Evolutionary conservation across 176 grass and related monocot species (phyloP).

Genomic region (Oryza longistaminata): DNA sequence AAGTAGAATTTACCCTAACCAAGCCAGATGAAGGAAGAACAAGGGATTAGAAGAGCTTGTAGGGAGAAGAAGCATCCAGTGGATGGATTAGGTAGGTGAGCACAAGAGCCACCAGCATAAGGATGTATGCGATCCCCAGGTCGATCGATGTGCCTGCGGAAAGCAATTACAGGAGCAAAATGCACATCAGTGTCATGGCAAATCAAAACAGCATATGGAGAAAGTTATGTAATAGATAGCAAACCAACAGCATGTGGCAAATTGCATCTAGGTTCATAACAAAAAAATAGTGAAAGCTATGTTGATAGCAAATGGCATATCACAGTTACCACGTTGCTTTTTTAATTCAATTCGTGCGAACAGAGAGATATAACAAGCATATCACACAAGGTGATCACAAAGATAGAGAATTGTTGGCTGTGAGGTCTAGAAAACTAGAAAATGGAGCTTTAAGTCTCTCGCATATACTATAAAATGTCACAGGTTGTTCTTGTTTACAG

Average conservation of each 20-base stretch:
- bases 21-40: background rate
- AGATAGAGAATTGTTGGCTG: background rate
- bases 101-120: conserved; percentile 77
- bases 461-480: background rate
- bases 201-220: background rate
- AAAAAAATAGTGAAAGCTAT: background rate
- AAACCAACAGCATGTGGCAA: background rate
- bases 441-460: background rate
- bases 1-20: conserved; percentile 4
- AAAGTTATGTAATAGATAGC: background rate
- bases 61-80: conserved; percentile 67
- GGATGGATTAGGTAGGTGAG: conserved; percentile 87
- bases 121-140: conserved; percentile 65
- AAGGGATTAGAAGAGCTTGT: conserved; percentile 60
- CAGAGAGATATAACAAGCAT: background rate
- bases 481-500: background rate
- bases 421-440: background rate
- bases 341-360: background rate
- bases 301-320: background rate
- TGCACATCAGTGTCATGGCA: background rate
- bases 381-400: background rate
- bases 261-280: background rate
- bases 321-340: background rate
- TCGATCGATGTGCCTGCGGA: conserved; percentile 67
- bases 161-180: background rate